These are phyloP conservation scores for Auricularia sp. DNA, from an alignment of 768 basidiomycete species.

Conservation along the genomic window DNA sequence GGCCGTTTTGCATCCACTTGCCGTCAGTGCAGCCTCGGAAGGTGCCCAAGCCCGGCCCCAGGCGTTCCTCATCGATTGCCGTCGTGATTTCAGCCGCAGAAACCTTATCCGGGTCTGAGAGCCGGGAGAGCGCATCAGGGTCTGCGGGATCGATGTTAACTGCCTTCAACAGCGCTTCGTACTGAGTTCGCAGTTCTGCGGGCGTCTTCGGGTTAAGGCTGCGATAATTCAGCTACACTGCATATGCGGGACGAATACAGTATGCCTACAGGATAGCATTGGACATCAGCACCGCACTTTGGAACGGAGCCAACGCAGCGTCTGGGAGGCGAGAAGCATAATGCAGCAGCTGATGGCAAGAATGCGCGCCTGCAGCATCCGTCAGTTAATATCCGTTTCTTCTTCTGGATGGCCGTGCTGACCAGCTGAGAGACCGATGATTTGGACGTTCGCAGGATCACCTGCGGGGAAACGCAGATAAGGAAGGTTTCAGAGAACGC, in stretches of 20 bases:
- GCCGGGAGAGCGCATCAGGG: conserved; percentile 36
- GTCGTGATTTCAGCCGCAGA: conserved; percentile 43
- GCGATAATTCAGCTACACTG: conserved; percentile 1
- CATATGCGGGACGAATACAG: not conserved
- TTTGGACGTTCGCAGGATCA: conserved; percentile 46
- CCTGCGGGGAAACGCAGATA: conserved; percentile 28
- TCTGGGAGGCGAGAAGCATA: conserved; percentile 54
- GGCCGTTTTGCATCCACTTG: conserved; percentile 49
- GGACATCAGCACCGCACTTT: conserved; percentile 58
- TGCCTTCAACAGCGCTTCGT: conserved; percentile 48
- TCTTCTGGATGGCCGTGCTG: not conserved
- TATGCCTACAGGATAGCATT: conserved; percentile 57
- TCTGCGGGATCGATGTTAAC: conserved; percentile 46
- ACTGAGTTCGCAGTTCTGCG: conserved; percentile 49
- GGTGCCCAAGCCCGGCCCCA: conserved; percentile 47
- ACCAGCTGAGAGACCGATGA: conserved; percentile 70
- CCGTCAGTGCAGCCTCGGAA: conserved; percentile 60
- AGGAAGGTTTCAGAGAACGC: not conserved
- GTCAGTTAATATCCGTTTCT: not conserved
- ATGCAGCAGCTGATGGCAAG: conserved; percentile 66
- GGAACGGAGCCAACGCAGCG: conserved; percentile 50
- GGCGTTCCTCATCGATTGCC: conserved; percentile 46
- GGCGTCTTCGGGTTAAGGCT: conserved; percentile 53
- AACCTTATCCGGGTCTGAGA: conserved; percentile 40
- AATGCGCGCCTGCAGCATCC: conserved; percentile 46